Conservation (phyloP, 2,329 filamentous ascomycete genomes). For the Epichloe gansuensis region DNA sequence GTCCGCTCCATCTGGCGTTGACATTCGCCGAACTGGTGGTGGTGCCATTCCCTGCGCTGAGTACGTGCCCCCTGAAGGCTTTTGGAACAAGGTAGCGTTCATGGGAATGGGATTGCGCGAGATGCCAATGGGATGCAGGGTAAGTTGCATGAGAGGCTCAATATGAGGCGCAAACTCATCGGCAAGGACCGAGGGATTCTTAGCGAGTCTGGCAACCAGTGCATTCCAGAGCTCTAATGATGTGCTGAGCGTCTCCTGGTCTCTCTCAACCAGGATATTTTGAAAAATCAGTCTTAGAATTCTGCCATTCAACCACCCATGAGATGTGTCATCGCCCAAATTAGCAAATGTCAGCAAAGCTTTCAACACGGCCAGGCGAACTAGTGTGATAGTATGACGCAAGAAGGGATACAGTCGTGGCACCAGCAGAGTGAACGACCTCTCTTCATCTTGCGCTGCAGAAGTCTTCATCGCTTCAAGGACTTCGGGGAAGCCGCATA, state of each 20-base stretch:
- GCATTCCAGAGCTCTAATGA: conserved; percentile 82
- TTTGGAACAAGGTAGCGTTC: conserved; percentile 80
- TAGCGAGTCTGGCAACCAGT: conserved; percentile 55
- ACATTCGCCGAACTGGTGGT: conserved; percentile 31
- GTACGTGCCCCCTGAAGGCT: conserved; percentile 81
- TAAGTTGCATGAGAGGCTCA: conserved; percentile 68
- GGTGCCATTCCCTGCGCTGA: conserved; percentile 35
- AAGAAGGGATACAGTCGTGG: conserved; percentile 92
- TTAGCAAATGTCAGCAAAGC: conserved; percentile 87
- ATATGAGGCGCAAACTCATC: conserved; percentile 64
- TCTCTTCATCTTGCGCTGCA: conserved; percentile 66
- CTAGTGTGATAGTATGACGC: conserved; percentile 91
- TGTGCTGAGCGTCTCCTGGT: conserved; percentile 66
- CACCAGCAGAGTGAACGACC: conserved; percentile 85
- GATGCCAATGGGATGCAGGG: conserved; percentile 84
- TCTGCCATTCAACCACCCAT: conserved; percentile 85
- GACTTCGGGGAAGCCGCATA: conserved; percentile 89
- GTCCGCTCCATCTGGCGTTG: conserved; percentile 42
- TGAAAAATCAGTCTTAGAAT: conserved; percentile 85
- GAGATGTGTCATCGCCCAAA: conserved; percentile 64
- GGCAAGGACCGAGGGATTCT: conserved; percentile 51
- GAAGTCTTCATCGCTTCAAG: conserved; percentile 88
- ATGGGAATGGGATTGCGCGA: conserved; percentile 84
- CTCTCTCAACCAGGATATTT: conserved; percentile 86
- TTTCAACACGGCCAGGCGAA: conserved; percentile 83